These are phyloP conservation scores for Neolentinus lepideus DNA, from an alignment of 1,284 basidiomycete species.

Conservation along the genomic window DNA sequence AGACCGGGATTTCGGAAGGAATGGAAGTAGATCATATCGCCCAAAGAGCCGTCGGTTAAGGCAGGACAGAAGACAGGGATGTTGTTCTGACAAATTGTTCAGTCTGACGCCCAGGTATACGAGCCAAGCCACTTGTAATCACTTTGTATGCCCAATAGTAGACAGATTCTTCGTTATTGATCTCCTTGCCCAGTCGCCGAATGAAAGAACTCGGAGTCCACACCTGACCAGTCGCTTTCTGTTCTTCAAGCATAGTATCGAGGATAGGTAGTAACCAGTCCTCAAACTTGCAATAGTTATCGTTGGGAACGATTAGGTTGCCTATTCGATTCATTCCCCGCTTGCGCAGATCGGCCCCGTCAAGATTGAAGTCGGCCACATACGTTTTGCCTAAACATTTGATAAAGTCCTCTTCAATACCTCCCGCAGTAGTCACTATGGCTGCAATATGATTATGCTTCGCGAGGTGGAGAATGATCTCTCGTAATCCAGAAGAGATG, in stretches of 20 bases:
- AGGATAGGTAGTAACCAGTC: conserved; percentile 98
- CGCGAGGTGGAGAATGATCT: conserved; percentile 89
- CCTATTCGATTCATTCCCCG: conserved; percentile 96
- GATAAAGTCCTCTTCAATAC: conserved; percentile 98
- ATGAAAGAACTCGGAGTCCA: conserved; percentile 98
- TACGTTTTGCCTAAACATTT: conserved; percentile 97
- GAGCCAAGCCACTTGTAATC: conserved; percentile 24
- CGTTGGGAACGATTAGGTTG: conserved; percentile 97
- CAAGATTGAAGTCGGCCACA: conserved; percentile 88
- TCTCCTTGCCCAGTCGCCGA: conserved; percentile 88
- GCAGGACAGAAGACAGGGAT: conserved; percentile 99
- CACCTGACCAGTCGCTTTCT: conserved; percentile 61
- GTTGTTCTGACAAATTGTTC: conserved; percentile 64
- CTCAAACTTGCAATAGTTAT: conserved; percentile 99
- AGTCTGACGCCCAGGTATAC: conserved; percentile 20
- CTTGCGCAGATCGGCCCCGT: conserved; percentile 82
- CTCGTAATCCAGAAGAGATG: conserved; percentile 94
- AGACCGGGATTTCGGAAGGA: conserved; percentile 89
- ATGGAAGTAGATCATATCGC: conserved; percentile 99
- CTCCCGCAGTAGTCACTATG: conserved; percentile 96
- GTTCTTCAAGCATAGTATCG: conserved; percentile 87
- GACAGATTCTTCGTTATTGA: conserved; percentile 93
- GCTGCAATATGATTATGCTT: conserved; percentile 89
- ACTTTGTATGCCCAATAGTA: conserved; percentile 99
- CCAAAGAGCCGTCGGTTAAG: conserved; percentile 94